A percentile compares a stretch with the other conserved stretches of the same genome.
These are phyloP conservation scores for Pistacia integerrima DNA, from an alignment of 345 rosid species.

Conservation along the genomic window DNA sequence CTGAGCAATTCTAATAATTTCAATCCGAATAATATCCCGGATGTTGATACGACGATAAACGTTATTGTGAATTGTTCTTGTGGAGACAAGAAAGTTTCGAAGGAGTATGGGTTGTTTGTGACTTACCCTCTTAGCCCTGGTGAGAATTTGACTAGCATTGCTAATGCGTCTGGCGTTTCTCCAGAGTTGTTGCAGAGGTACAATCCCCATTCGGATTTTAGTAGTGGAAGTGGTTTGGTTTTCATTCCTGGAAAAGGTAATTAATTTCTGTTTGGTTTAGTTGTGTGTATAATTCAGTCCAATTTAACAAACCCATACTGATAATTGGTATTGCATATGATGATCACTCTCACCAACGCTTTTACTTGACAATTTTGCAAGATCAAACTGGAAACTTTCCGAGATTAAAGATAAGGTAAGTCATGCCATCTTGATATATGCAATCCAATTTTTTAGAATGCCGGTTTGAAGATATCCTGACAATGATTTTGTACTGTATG, in stretches of 20 bases:
- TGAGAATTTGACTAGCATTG: constrained; percentile 34
- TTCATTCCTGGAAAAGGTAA: constrained; percentile 10
- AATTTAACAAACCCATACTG: too few relatives aligned
- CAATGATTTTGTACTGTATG: not conserved
- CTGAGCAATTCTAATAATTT: not conserved
- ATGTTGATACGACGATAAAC: constrained; percentile 26
- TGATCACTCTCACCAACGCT: not conserved
- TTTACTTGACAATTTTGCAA: constrained; percentile 26
- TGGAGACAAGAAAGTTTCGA: constrained; percentile 41
- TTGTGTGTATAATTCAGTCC: too few relatives aligned
- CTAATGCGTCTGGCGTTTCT: constrained; percentile 23
- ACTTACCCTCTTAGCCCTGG: constrained; percentile 41
- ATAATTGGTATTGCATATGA: not conserved
- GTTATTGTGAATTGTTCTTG: constrained; percentile 55
- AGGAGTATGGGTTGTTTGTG: constrained; percentile 39
- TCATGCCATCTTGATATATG: not conserved
- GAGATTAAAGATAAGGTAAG: constrained; percentile 43
- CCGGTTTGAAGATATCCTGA: constrained; percentile 20
- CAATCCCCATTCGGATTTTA: constrained; percentile 7
- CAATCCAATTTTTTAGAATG: not conserved
- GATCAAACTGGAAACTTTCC: constrained; percentile 48
- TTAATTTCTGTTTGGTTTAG: not conserved
- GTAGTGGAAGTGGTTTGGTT: constrained; percentile 16
- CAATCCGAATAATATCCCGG: not conserved
- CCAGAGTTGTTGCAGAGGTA: constrained; percentile 19